Percentiles rank a stretch among this genome's conserved stretches.
Conservation (phyloP, 2,329 filamentous ascomycete species). For the Ophiostoma ips region DNA sequence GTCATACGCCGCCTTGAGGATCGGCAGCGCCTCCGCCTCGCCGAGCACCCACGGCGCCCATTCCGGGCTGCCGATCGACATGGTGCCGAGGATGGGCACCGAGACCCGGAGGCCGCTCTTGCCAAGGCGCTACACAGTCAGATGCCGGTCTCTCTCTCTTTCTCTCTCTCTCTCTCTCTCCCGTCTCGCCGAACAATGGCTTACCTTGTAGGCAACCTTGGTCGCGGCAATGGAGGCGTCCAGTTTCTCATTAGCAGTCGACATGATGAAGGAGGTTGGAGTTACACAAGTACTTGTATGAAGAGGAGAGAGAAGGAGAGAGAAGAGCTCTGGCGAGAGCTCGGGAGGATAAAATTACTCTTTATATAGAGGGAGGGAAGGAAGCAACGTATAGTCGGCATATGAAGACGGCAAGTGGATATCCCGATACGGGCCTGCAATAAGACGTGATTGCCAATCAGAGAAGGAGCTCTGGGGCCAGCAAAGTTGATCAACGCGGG, state of each 20-base stretch:
- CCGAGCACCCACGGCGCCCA: slow-evolving; percentile 36
- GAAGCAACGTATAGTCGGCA: background rate
- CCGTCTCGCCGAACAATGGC: background rate
- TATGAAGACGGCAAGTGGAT: background rate
- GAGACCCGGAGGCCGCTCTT: slow-evolving; percentile 41
- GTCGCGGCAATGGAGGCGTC: slow-evolving; percentile 1
- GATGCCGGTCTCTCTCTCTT: background rate
- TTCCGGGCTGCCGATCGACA: slow-evolving; percentile 33
- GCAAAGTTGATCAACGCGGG: too few species aligned
- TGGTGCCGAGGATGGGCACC: slow-evolving; percentile 38
- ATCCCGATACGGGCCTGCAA: too few species aligned
- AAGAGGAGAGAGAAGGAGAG: background rate
- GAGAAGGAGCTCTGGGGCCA: too few species aligned
- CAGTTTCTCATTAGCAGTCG: background rate
- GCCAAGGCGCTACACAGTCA: slow-evolving; percentile 23
- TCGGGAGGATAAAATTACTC: too few species aligned
- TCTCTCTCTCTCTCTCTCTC: background rate
- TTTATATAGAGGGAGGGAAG: background rate
- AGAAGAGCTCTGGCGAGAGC: background rate
- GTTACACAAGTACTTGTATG: background rate
- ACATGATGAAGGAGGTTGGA: background rate
- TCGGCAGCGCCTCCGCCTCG: slow-evolving; percentile 29
- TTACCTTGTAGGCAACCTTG: slow-evolving; percentile 8
- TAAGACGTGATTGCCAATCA: too few species aligned
- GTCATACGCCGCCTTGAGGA: slow-evolving; percentile 49